Conservation (phyloP, 176 grass and related monocot genomes). For the Cenchrus americanus region DNA sequence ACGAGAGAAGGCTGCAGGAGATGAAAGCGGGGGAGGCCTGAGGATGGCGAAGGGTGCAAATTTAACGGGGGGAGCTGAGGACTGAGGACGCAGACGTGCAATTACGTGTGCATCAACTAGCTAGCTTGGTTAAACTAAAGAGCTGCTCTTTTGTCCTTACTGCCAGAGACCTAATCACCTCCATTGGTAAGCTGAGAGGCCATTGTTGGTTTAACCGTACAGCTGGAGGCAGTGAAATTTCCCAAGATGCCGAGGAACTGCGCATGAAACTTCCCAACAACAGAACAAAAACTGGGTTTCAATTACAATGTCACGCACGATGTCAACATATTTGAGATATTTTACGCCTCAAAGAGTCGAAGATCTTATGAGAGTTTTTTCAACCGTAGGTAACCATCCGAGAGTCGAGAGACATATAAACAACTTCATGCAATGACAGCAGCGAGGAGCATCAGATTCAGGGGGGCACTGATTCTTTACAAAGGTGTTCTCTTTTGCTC, state of each 20-base stretch:
- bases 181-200: not conserved
- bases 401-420: not conserved
- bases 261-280: conserved; percentile 31
- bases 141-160: not conserved
- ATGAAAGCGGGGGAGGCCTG: not conserved
- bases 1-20: not conserved
- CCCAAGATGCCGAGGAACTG: conserved; percentile 26
- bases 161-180: not conserved
- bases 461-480: not conserved
- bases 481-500: not conserved
- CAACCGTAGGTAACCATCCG: not conserved
- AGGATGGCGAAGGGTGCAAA: not conserved
- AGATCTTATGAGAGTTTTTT: not conserved
- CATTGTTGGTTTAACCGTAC: conserved; percentile 1
- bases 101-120: conserved; percentile 39
- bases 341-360: not conserved
- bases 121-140: conserved; percentile 20
- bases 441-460: not conserved
- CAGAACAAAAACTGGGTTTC: conserved; percentile 7
- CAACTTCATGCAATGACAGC: not conserved
- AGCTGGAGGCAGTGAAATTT: conserved; percentile 24
- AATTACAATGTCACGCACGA: not conserved
- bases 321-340: conserved; percentile 19
- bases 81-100: not conserved
- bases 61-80: not conserved